These are phyloP conservation scores for Amorphotheca resinae DNA, from an alignment of 495 filamentous ascomycete species.

Conservation along the genomic window DNA sequence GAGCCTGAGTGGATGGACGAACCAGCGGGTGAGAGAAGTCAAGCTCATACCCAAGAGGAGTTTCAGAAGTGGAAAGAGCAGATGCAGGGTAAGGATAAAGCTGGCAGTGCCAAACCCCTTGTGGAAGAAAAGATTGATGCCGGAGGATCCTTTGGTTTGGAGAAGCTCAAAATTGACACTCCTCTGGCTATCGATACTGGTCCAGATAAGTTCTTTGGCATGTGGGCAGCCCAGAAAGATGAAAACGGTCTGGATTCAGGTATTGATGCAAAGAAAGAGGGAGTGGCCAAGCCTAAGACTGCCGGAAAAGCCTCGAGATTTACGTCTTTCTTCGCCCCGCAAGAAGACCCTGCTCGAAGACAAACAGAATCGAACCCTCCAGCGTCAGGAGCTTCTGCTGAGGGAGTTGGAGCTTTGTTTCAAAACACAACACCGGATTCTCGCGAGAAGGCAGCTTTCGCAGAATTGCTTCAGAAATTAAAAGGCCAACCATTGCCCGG, in stretches of 20 bases:
- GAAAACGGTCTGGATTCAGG: constrained; percentile 10
- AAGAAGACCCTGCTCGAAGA: constrained; percentile 36
- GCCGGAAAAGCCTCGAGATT: constrained; percentile 63
- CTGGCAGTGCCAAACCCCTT: constrained; percentile 29
- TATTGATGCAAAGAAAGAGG: constrained; percentile 21
- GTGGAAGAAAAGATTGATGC: constrained; percentile 10
- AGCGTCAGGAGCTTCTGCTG: constrained; percentile 14
- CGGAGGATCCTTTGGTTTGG: constrained; percentile 22
- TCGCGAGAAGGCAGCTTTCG: constrained; percentile 83
- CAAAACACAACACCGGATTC: constrained; percentile 19
- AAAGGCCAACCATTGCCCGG: constrained; percentile 20
- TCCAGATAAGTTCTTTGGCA: constrained; percentile 71
- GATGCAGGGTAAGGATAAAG: constrained; percentile 51
- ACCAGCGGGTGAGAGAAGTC: constrained; percentile 53
- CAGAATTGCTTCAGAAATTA: constrained; percentile 77
- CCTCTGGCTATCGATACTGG: constrained; percentile 50
- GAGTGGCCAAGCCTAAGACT: constrained; percentile 25
- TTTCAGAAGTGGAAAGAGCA: constrained; percentile 91
- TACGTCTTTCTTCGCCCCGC: constrained; percentile 64
- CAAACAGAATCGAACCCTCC: constrained; percentile 37
- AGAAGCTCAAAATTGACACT: constrained; percentile 39
- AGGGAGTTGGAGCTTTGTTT: constrained; percentile 11
- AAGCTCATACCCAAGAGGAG: constrained; percentile 72
- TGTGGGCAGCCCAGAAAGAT: constrained; percentile 39
- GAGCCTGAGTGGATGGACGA: constrained; percentile 84